A percentile compares a stretch with the other conserved stretches of the same genome.
Conservation (phyloP, 345 rosid species). For the Hibiscus mutabilis region DNA sequence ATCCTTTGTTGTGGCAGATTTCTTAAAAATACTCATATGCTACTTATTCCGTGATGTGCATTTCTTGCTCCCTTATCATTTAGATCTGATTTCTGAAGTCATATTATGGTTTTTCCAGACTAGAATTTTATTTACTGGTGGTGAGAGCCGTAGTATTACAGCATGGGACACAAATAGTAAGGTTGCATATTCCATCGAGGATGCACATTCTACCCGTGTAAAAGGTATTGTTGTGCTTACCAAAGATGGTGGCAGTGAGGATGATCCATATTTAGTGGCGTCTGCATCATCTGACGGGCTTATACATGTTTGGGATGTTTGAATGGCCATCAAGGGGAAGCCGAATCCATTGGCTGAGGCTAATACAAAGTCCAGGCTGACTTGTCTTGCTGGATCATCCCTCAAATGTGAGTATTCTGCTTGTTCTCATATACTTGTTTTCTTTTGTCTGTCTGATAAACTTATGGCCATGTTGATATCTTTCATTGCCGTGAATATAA, state of each 20-base stretch:
- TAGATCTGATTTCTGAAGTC: neutral
- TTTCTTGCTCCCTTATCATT: neutral
- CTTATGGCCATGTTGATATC: neutral
- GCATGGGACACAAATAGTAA: conserved; percentile 88
- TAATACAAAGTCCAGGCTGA: conserved; percentile 75
- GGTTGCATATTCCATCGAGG: conserved; percentile 63
- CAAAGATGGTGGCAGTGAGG: conserved; percentile 33
- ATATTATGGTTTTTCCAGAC: conserved; percentile 33
- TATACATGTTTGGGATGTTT: conserved; percentile 90
- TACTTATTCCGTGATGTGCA: neutral
- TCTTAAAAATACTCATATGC: neutral
- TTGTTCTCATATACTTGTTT: neutral
- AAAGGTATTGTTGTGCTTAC: conserved; percentile 78
- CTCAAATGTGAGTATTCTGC: conserved; percentile 46
- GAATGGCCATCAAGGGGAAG: conserved; percentile 58
- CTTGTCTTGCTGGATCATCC: conserved; percentile 87
- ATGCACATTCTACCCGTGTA: conserved; percentile 76
- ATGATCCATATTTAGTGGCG: conserved; percentile 64
- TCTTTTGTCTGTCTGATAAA: neutral
- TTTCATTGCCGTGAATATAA: neutral
- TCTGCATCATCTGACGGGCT: conserved; percentile 92
- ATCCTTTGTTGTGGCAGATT: neutral
- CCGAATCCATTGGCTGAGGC: conserved; percentile 73
- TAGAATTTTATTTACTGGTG: conserved; percentile 73
- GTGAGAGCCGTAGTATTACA: conserved; percentile 75